Percentiles rank a stretch among this genome's conserved stretches.
Conservation (phyloP, 257 asterid genomes). For the Echium plantagineum region DNA sequence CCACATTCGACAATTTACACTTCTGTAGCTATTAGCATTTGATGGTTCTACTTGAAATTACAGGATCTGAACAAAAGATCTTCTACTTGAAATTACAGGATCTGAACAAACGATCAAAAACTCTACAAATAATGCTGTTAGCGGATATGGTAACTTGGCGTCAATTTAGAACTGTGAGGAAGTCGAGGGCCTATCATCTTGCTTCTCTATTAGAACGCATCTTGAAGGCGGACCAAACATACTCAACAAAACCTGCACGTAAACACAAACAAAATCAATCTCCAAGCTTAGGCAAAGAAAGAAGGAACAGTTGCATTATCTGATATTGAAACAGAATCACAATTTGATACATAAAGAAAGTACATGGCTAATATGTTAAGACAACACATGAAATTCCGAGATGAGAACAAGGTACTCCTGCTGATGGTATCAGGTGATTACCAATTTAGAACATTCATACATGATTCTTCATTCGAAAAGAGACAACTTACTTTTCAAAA, state of each 20-base stretch:
- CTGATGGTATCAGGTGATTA: too few species aligned
- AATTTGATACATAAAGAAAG: too few species aligned
- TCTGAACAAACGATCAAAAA: slow-evolving; percentile 1
- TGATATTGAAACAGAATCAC: too few species aligned
- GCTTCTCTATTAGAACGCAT: slow-evolving; percentile 83
- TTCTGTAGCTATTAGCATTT: neutral
- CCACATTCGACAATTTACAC: neutral
- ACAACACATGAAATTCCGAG: too few species aligned
- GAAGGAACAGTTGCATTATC: neutral
- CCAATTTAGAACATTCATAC: too few species aligned
- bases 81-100: slow-evolving; percentile 5
- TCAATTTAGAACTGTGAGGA: slow-evolving; percentile 52
- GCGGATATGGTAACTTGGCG: neutral
- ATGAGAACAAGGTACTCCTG: too few species aligned
- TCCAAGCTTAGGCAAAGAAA: neutral
- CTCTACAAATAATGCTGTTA: slow-evolving; percentile 5
- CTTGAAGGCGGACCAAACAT: slow-evolving; percentile 98
- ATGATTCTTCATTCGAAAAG: too few species aligned
- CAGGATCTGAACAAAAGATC: slow-evolving; percentile 4
- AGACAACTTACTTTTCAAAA: too few species aligned
- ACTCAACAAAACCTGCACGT: slow-evolving; percentile 70
- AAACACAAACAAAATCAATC: neutral
- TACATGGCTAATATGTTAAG: too few species aligned
- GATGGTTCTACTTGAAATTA: slow-evolving; percentile 4
- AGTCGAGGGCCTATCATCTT: slow-evolving; percentile 86